Conservation (phyloP, 441 rosid species). For the Erodium moschatum region DNA sequence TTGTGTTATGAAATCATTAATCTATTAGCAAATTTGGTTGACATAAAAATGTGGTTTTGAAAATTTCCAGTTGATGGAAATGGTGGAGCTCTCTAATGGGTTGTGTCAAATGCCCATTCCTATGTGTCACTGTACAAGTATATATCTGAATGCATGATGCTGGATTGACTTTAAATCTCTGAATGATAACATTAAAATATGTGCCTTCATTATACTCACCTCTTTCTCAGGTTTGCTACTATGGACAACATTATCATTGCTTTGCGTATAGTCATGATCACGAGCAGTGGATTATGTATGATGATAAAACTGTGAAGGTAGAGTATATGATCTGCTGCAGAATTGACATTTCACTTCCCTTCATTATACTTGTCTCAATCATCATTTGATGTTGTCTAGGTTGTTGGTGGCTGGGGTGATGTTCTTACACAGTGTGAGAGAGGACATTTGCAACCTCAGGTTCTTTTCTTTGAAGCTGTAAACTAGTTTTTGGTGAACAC, state of each 20-base stretch:
- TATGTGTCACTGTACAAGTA: not conserved
- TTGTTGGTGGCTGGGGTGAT: slow-evolving; percentile 73
- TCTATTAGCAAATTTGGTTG: not conserved
- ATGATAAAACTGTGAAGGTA: slow-evolving; percentile 91
- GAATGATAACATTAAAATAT: not conserved
- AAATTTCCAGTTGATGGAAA: slow-evolving; percentile 1
- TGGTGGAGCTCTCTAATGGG: not conserved
- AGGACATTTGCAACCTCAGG: slow-evolving; percentile 94
- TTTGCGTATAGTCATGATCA: slow-evolving; percentile 74
- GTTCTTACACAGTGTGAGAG: slow-evolving; percentile 61
- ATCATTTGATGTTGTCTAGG: slow-evolving; percentile 34
- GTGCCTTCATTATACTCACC: slow-evolving; percentile 10
- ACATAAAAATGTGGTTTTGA: not conserved
- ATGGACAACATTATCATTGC: slow-evolving; percentile 93
- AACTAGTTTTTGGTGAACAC: slow-evolving; percentile 31
- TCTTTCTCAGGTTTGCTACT: slow-evolving; percentile 70
- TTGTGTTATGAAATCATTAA: not conserved
- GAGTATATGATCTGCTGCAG: slow-evolving; percentile 14
- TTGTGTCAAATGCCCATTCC: not conserved
- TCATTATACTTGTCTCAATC: slow-evolving; percentile 17
- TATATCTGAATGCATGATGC: not conserved
- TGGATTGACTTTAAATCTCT: not conserved
- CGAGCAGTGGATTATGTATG: slow-evolving; percentile 85
- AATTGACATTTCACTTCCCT: not conserved
- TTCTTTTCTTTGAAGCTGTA: slow-evolving; percentile 74